These are phyloP conservation scores for Gyromitra esculenta DNA, from an alignment of 2,329 filamentous ascomycete species.

Conservation along the genomic window DNA sequence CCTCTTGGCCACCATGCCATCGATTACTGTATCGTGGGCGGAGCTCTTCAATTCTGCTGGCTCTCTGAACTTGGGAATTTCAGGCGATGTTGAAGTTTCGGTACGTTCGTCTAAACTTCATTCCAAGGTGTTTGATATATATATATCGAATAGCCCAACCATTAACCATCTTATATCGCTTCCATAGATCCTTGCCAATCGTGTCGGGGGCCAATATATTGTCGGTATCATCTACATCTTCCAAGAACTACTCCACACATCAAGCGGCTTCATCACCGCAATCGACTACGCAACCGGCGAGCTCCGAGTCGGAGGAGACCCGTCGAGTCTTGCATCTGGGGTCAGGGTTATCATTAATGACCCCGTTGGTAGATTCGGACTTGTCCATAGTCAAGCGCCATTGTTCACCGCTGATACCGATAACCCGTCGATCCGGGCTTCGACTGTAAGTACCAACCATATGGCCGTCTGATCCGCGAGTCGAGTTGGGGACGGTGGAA, in stretches of 20 bases:
- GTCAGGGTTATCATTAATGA: slow-evolving; percentile 48
- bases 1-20: slow-evolving; percentile 54
- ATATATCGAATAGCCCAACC: background rate
- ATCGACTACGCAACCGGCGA: slow-evolving; percentile 53
- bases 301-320: slow-evolving; percentile 47
- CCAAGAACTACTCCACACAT: slow-evolving; percentile 48
- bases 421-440: slow-evolving; percentile 39
- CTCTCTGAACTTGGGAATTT: slow-evolving; percentile 45
- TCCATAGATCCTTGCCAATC: slow-evolving; percentile 48
- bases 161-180: background rate
- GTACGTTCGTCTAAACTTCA: slow-evolving; percentile 31
- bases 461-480: background rate
- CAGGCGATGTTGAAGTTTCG: slow-evolving; percentile 51
- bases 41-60: slow-evolving; percentile 53
- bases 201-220: slow-evolving; percentile 44
- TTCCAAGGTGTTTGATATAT: background rate
- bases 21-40: slow-evolving; percentile 55
- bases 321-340: slow-evolving; percentile 20
- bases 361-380: slow-evolving; percentile 35
- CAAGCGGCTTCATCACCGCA: slow-evolving; percentile 54
- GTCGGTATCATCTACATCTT: slow-evolving; percentile 55
- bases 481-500: background rate
- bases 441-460: slow-evolving; percentile 22
- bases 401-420: slow-evolving; percentile 40
- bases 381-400: slow-evolving; percentile 25